A percentile compares a stretch with the other conserved stretches of the same genome.
Evolutionary conservation across 2,329 filamentous ascomycete genomes (phyloP).

Genomic region (Fonsecaea pugnacius): DNA sequence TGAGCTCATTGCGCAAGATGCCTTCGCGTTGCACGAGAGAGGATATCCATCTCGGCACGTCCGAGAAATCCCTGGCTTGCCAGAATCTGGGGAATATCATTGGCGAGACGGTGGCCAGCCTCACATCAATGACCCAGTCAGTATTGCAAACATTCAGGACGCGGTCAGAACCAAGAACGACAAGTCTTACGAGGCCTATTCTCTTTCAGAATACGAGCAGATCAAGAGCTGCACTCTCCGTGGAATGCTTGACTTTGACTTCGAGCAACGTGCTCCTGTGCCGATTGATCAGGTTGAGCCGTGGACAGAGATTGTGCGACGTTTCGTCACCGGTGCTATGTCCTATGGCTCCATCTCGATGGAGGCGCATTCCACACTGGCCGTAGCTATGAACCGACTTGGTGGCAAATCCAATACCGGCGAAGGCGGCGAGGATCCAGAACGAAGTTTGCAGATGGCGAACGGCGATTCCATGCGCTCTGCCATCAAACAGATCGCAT

Average conservation of each 20-base stretch:
- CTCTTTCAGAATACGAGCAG: conserved; percentile 87
- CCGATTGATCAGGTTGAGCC: conserved; percentile 97
- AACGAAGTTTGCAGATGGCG: conserved; percentile 81
- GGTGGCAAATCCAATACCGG: conserved; percentile 98
- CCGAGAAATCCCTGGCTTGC: conserved; percentile 74
- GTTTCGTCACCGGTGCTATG: conserved; percentile 97
- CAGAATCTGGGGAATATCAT: conserved; percentile 95
- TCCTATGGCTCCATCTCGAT: conserved; percentile 98
- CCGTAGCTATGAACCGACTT: conserved; percentile 94
- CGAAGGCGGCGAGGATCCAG: conserved; percentile 93
- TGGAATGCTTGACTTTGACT: conserved; percentile 93
- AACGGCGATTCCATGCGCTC: conserved; percentile 97
- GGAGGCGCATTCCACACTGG: conserved; percentile 95
- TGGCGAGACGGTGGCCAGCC: conserved; percentile 96
- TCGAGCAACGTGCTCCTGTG: conserved; percentile 80
- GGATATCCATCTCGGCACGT: conserved; percentile 84
- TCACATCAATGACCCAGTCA: conserved; percentile 91
- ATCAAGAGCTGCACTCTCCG: conserved; percentile 96
- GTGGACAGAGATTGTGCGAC: conserved; percentile 96
- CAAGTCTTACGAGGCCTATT: conserved; percentile 98
- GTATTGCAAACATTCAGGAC: conserved; percentile 96
- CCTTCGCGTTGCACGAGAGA: conserved; percentile 91
- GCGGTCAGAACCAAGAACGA: conserved; percentile 96
- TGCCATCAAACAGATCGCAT: conserved; percentile 96
- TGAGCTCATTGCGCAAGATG: conserved; percentile 89